Evolutionary conservation across 441 rosid genomes (phyloP).

Genomic region (Eutrema salsugineum): DNA sequence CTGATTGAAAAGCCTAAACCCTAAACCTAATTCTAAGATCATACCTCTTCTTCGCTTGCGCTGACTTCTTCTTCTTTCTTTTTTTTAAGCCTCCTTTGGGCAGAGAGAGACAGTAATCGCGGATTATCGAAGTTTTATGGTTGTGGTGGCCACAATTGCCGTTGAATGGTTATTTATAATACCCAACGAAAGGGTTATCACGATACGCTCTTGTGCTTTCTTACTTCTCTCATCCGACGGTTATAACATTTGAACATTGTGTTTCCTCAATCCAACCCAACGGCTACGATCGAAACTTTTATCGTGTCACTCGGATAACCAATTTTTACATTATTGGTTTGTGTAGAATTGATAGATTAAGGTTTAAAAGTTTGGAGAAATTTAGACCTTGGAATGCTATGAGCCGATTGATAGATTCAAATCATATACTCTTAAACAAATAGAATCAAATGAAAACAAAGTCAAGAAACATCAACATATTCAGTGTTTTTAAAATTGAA

Average conservation of each 20-base stretch:
- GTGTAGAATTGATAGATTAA: too few species aligned
- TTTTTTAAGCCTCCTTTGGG: too few species aligned
- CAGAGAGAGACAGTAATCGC: background rate
- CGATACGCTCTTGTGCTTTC: constrained; percentile 18
- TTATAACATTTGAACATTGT: constrained; percentile 4
- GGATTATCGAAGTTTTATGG: background rate
- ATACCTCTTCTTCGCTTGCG: constrained; percentile 8
- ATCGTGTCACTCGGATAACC: background rate
- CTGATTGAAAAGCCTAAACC: background rate
- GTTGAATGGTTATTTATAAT: background rate
- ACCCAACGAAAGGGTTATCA: background rate
- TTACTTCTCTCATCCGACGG: constrained; percentile 9
- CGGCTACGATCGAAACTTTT: background rate
- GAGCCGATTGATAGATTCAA: too few species aligned
- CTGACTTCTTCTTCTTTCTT: background rate
- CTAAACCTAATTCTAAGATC: background rate
- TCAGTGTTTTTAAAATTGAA: background rate
- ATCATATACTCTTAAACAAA: background rate
- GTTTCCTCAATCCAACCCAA: constrained; percentile 2
- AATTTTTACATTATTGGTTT: background rate
- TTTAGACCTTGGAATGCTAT: too few species aligned
- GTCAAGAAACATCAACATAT: background rate
- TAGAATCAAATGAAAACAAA: background rate
- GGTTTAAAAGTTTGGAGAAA: background rate
- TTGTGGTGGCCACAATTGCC: background rate